Percentiles rank a stretch among this genome's conserved stretches.
Evolutionary conservation across 768 basidiomycete species (phyloP).

Genomic region (Leccinum disarticulatum): DNA sequence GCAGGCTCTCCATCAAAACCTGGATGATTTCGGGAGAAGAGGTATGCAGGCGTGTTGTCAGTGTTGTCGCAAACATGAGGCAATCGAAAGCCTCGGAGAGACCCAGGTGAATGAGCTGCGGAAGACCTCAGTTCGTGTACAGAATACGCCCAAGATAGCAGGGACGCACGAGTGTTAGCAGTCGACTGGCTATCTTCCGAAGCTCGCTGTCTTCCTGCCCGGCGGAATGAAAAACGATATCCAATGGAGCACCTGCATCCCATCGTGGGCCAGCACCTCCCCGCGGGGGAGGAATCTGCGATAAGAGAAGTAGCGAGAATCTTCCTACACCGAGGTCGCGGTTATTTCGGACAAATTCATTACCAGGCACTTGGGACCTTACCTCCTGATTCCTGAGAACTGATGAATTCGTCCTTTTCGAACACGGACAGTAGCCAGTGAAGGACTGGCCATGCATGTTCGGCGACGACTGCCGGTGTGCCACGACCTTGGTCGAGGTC

Average conservation of each 20-base stretch:
- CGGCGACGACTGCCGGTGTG: constrained; percentile 44
- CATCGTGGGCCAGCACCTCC: constrained; percentile 49
- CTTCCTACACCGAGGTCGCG: constrained; percentile 28
- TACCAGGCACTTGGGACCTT: constrained; percentile 5
- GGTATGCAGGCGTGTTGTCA: constrained; percentile 37
- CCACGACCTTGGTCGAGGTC: constrained; percentile 21
- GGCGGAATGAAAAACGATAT: constrained; percentile 43
- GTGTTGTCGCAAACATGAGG: constrained; percentile 34
- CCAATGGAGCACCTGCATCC: constrained; percentile 52
- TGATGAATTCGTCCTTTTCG: constrained; percentile 58
- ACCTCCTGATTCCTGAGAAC: constrained; percentile 33
- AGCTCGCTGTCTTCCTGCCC: constrained; percentile 32
- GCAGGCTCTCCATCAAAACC: constrained; percentile 39
- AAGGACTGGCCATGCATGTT: constrained; percentile 70
- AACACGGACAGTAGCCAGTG: constrained; percentile 67
- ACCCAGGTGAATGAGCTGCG: constrained; percentile 43
- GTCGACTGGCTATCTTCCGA: constrained; percentile 35
- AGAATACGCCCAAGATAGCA: background rate
- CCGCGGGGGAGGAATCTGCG: constrained; percentile 58
- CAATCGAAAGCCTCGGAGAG: constrained; percentile 39
- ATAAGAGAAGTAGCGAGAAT: constrained; percentile 54
- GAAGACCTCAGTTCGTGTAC: background rate
- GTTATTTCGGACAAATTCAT: constrained; percentile 8
- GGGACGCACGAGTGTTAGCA: constrained; percentile 33
- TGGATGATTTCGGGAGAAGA: constrained; percentile 29